Evolutionary conservation across 495 filamentous ascomycete species (phyloP).

Genomic region (Penicillium flavigenum): DNA sequence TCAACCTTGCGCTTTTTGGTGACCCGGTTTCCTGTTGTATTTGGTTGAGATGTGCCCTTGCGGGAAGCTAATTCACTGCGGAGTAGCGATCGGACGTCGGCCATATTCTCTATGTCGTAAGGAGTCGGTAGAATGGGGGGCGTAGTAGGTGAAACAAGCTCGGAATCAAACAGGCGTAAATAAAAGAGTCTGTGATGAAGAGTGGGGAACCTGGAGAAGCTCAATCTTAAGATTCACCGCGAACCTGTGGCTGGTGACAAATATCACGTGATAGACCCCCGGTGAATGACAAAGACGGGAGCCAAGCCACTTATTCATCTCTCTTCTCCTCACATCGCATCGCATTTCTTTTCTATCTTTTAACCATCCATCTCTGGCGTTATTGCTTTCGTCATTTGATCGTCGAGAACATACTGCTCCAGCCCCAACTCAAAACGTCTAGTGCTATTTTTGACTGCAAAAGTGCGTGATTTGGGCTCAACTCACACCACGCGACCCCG

Average conservation of each 20-base stretch:
- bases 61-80: conserved; percentile 77
- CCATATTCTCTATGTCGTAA: conserved; percentile 51
- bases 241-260: conserved; percentile 17
- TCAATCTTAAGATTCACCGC: conserved; percentile 13
- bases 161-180: conserved; percentile 12
- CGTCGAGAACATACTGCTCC: neutral
- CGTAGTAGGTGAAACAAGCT: conserved; percentile 1
- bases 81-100: conserved; percentile 79
- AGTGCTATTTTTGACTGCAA: neutral
- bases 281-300: conserved; percentile 8
- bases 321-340: conserved; percentile 8
- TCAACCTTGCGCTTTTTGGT: conserved; percentile 61
- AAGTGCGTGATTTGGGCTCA: conserved; percentile 5
- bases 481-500: conserved; percentile 37
- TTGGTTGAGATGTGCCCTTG: conserved; percentile 55
- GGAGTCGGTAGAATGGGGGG: neutral
- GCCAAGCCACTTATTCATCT: conserved; percentile 17
- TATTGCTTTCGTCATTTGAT: conserved; percentile 9
- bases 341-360: conserved; percentile 13
- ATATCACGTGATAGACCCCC: neutral
- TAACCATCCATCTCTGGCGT: conserved; percentile 18
- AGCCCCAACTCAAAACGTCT: neutral
- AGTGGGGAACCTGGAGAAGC: conserved; percentile 37
- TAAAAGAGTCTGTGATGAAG: conserved; percentile 10
- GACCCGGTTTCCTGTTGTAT: conserved; percentile 40